Percentiles rank a stretch among this genome's conserved stretches.
These are phyloP conservation scores for Ilex asprella DNA, from an alignment of 257 asterid species.

Conservation along the genomic window DNA sequence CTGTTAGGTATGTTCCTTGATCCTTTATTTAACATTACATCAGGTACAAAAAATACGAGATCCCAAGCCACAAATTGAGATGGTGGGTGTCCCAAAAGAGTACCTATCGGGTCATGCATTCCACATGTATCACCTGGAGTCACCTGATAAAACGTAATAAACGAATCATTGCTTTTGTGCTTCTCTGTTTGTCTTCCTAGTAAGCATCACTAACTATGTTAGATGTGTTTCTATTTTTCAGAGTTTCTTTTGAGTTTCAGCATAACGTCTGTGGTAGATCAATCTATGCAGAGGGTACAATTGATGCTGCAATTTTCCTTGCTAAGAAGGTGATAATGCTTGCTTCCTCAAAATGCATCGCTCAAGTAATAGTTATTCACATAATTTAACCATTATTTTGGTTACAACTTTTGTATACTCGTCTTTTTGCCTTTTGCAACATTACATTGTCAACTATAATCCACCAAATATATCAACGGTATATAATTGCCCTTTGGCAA, in stretches of 20 bases:
- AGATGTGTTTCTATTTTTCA: constrained; percentile 20
- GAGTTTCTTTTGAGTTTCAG: constrained; percentile 89
- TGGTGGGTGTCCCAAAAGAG: constrained; percentile 95
- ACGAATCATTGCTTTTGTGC: constrained; percentile 6
- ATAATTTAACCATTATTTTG: not conserved
- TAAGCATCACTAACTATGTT: constrained; percentile 6
- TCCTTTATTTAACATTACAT: not conserved
- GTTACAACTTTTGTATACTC: not conserved
- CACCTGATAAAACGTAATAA: constrained; percentile 81
- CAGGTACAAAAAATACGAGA: constrained; percentile 76
- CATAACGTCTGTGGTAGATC: constrained; percentile 98
- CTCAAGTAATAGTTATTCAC: not conserved
- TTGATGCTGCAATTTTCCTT: constrained; percentile 87
- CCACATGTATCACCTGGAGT: constrained; percentile 81
- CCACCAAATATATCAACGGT: not conserved
- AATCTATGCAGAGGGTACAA: constrained; percentile 95
- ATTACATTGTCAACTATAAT: not conserved
- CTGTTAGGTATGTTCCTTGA: too few species aligned
- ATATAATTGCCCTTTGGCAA: not conserved
- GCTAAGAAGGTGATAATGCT: constrained; percentile 59
- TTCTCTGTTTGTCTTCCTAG: constrained; percentile 2
- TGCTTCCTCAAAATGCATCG: not conserved
- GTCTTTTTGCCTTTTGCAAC: not conserved
- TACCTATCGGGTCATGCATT: constrained; percentile 87
- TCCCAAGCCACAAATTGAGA: constrained; percentile 67